Base-by-base conservation (phyloP, 164 flowering plant genomes). In the Nelumbo lutea region DNA sequence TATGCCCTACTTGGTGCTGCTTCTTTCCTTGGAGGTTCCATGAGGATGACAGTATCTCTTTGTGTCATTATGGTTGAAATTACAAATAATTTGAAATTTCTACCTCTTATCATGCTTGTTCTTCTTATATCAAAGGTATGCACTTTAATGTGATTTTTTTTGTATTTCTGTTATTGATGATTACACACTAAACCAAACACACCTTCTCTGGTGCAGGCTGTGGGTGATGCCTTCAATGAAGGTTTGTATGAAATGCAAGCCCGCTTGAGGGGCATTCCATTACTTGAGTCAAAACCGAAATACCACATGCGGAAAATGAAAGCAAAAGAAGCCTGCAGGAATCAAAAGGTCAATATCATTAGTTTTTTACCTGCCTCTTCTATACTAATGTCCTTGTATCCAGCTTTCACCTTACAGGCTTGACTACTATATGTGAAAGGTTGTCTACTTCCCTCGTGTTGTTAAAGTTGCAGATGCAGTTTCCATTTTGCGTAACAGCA, bases 21-120 rank as follows among this genome's bases (percentile, higher is more conserved):
- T 80, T 85, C 99, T 75, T 92, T 95, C 78, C 92, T 95, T 66
- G 99, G 97, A 67, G 99, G 99, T 74, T 95, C 99, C 65, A 95
- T 95, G 99, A 79, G 99, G 66, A 92, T 95, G 93, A 95, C 99
- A 4, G 98, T 95, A 13, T 90, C 98, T 15, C 86, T 95, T 65
- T 95, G 99, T 81, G 99, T 95, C 60, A 95, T 95, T 59, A 92
- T 92, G 98, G 98, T 95, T 72, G 98, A 95, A 80, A 92, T 95
- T 78, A 87, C 99, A 69, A 95, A 95, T 73, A 95, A 95, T 72
- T 79, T 95, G 82, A 84, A 92, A 81, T 85, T 95, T 59, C 68
- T 95, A 57, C 99, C 99, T 62, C 94, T 95, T 41, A 95, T 90
- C 64, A 95, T 95, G 99, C 93, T 95, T 65, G 99, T 95, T 71